Conservation (phyloP, 768 basidiomycete species). For the Lactarius sanguifluus region DNA sequence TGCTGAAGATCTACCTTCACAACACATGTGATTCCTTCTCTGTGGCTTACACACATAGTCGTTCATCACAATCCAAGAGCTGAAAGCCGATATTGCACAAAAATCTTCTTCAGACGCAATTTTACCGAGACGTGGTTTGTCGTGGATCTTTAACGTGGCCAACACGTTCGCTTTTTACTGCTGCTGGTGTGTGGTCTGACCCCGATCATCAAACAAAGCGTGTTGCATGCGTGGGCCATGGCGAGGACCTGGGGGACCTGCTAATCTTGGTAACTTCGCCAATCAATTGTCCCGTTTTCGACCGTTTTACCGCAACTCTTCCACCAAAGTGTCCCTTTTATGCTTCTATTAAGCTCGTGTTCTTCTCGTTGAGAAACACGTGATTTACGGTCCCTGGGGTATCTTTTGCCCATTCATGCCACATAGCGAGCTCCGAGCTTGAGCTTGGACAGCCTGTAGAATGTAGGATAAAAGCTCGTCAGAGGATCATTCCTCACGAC, state of each 20-base stretch:
- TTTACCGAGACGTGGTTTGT: neutral
- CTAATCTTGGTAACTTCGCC: neutral
- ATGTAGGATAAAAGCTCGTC: constrained; percentile 6
- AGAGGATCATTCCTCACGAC: neutral
- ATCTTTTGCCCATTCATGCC: neutral
- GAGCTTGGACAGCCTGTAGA: constrained; percentile 12
- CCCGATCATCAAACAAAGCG: constrained; percentile 7
- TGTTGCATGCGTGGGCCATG: neutral
- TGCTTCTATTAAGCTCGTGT: neutral
- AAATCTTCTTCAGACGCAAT: neutral
- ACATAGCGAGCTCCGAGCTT: constrained; percentile 4
- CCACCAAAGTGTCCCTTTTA: neutral
- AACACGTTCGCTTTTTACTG: neutral
- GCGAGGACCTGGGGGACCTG: neutral
- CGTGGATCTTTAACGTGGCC: neutral
- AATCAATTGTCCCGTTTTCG: neutral
- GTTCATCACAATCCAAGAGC: neutral
- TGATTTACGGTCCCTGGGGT: constrained; percentile 5
- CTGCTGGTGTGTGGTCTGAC: neutral
- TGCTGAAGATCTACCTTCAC: neutral
- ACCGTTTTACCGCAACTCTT: neutral
- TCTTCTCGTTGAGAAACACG: neutral
- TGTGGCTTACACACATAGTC: neutral
- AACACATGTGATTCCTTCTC: neutral
- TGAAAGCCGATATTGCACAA: neutral